Evolutionary conservation across 2,329 filamentous ascomycete species (phyloP).

Genomic region (Botrytis cinerea): DNA sequence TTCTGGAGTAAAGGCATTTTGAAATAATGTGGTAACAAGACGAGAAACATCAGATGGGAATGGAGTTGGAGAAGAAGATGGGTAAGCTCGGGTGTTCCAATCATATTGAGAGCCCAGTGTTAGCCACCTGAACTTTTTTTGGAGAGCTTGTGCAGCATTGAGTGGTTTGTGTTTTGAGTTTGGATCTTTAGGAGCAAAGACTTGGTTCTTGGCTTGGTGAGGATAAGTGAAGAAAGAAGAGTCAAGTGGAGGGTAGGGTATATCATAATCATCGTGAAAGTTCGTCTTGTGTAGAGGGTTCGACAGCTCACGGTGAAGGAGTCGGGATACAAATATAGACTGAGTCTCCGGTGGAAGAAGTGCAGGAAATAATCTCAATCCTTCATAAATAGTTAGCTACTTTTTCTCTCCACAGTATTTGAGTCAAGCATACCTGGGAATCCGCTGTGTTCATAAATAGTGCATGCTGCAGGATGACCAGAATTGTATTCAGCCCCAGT

Average conservation of each 20-base stretch:
- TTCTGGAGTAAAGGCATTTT: constrained; percentile 69
- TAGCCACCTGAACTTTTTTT: constrained; percentile 85
- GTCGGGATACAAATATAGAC: constrained; percentile 64
- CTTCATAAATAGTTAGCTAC: constrained; percentile 26
- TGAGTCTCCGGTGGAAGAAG: constrained; percentile 75
- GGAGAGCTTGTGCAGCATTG: constrained; percentile 68
- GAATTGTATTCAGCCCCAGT: constrained; percentile 9
- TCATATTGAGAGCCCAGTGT: constrained; percentile 94
- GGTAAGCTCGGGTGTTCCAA: constrained; percentile 86
- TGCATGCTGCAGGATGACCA: constrained; percentile 30
- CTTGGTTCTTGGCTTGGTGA: constrained; percentile 59
- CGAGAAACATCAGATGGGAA: constrained; percentile 75
- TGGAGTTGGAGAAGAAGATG: constrained; percentile 60
- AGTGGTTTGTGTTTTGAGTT: constrained; percentile 69
- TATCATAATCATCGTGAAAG: constrained; percentile 74
- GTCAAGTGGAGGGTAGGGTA: constrained; percentile 56
- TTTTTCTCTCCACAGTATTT: not conserved
- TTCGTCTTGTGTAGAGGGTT: constrained; percentile 81
- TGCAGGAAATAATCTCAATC: constrained; percentile 70
- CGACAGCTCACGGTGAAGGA: constrained; percentile 77
- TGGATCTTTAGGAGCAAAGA: constrained; percentile 61
- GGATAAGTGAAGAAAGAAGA: constrained; percentile 54
- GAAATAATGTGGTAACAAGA: constrained; percentile 71
- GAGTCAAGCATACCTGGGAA: constrained; percentile 35
- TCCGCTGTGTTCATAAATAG: constrained; percentile 39